Conservation (phyloP, 352 stramenopile species). For the Phytophthora pseudosyringae region DNA sequence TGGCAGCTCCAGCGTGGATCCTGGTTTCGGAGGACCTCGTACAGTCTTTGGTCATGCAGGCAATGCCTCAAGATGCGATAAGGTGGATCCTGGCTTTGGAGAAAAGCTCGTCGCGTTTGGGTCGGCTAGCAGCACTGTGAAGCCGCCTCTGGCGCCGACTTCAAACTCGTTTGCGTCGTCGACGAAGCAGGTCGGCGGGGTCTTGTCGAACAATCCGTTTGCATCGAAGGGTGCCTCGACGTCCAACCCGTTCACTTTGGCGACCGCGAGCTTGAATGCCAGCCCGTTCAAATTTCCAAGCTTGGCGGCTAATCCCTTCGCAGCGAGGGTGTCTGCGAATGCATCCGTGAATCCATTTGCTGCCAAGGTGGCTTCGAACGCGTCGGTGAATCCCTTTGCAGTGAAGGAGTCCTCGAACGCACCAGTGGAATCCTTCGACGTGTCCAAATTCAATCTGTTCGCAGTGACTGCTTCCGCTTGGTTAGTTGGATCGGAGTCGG, state of each 20-base stretch:
- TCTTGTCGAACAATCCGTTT: constrained; percentile 17
- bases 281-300: constrained; percentile 8
- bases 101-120: constrained; percentile 8
- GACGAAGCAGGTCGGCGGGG: background rate
- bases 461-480: constrained; percentile 5
- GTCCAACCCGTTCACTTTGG: constrained; percentile 1
- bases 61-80: background rate
- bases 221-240: background rate
- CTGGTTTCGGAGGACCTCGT: constrained; percentile 2
- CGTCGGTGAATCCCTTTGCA: constrained; percentile 13
- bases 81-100: background rate
- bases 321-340: background rate
- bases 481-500: constrained; percentile 1
- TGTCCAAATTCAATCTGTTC: background rate
- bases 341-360: constrained; percentile 15
- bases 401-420: background rate
- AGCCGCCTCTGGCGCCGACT: constrained; percentile 15
- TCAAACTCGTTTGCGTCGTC: constrained; percentile 16
- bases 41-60: background rate
- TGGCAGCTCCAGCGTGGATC: background rate
- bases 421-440: background rate
- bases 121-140: background rate
- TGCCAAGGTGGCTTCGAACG: background rate
- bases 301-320: constrained; percentile 8
- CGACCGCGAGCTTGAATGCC: background rate